Evolutionary conservation across 2,329 filamentous ascomycete genomes (phyloP), one percentile per base, ranked within the genome.

Genomic region (Ophiocordyceps sinensis): DNA sequence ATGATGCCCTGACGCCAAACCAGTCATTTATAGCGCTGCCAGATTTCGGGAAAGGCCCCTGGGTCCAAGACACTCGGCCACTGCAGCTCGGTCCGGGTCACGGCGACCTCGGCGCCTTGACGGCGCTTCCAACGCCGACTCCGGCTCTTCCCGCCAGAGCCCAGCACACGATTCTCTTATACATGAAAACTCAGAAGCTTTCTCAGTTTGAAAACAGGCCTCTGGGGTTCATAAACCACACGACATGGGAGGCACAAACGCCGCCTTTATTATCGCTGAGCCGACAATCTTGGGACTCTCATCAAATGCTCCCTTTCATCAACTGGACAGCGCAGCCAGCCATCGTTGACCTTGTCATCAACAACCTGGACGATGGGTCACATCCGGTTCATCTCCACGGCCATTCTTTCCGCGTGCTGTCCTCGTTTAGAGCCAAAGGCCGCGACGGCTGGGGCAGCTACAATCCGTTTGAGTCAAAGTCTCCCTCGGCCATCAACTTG

Each of bases 341-440:
- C 2, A 38, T 46, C 5, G 47, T 58, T 8, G 54, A 55, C 39
- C 44, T 59, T 12, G 45, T 57, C 28, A 52, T 59, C 15, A 59
- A 57, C 45, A 60, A 58, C 29, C 47, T 58, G 8, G 57, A 60
- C 30, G 56, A 59, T 37, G 54, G 56, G 2, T 46, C 49, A 13
- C 56, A 59, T 21, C 56, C 54, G 0, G 49, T 59, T 21, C 75
- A 80, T 55, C 56, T 80, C 1, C 77, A 79, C 53, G 72, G 72
- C 0, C 64, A 75, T 51, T 61, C 62, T 39, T 73, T 76, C 53
- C 67, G 71, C 44, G 59, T 70, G 8, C 39, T 59, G 21, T 46
- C 50, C 2, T 49, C 50, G 1, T 49, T 43, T 17, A 34, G 45
- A 11, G 45, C 49, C n/a, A 44, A 49, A 3, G 46, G 47, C 10